A percentile compares a stretch with the other conserved stretches of the same genome.
These are phyloP conservation scores for Oryza officinalis DNA, from an alignment of 176 grass and related monocot species.

Conservation along the genomic window DNA sequence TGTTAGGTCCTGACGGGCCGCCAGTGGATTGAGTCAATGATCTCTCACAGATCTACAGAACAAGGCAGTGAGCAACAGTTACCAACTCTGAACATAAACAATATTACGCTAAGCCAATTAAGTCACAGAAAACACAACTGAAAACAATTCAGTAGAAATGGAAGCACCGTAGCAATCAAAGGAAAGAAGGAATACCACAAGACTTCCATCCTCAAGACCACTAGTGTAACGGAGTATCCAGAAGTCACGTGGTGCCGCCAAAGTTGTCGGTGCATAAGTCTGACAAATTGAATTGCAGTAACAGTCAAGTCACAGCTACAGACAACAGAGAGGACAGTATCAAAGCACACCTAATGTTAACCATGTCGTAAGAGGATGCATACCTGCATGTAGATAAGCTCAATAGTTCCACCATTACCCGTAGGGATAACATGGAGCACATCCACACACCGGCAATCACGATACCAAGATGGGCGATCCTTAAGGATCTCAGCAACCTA, in stretches of 20 bases:
- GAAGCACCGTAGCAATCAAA: slow-evolving; percentile 16
- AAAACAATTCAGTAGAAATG: neutral
- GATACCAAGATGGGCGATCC: slow-evolving; percentile 91
- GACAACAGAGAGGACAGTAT: slow-evolving; percentile 1
- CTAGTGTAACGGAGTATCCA: slow-evolving; percentile 95
- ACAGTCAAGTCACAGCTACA: slow-evolving; percentile 15
- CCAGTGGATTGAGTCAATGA: slow-evolving; percentile 87
- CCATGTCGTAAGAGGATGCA: neutral
- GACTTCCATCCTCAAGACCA: slow-evolving; percentile 97
- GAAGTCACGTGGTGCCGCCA: slow-evolving; percentile 85
- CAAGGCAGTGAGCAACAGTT: slow-evolving; percentile 29
- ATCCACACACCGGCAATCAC: slow-evolving; percentile 86
- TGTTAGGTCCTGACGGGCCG: slow-evolving; percentile 78
- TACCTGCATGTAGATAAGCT: slow-evolving; percentile 99
- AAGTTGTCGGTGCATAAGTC: slow-evolving; percentile 93
- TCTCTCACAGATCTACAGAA: slow-evolving; percentile 94
- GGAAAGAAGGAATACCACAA: slow-evolving; percentile 69
- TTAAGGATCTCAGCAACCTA: slow-evolving; percentile 99
- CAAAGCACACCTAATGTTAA: neutral
- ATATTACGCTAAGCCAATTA: neutral
- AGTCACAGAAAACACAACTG: neutral
- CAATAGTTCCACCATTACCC: slow-evolving; percentile 93
- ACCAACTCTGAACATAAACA: slow-evolving; percentile 26
- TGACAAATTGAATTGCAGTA: slow-evolving; percentile 36
- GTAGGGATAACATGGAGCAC: slow-evolving; percentile 89